Conservation (phyloP, 495 filamentous ascomycete species). For the Bacidia gigantensis region DNA sequence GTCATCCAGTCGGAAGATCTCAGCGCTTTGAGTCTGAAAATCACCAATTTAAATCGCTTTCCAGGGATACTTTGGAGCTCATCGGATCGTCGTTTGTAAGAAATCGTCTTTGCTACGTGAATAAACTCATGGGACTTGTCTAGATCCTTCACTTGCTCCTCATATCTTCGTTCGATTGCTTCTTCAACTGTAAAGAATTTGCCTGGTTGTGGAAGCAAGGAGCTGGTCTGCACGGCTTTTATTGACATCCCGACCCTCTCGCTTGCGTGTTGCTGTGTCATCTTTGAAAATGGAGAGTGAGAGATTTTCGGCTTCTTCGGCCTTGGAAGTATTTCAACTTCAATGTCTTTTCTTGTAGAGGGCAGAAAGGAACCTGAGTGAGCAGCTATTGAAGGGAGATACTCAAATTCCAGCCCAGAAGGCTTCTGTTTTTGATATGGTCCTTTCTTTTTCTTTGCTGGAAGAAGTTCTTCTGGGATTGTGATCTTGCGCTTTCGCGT, state of each 20-base stretch:
- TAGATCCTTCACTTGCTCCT: conserved; percentile 9
- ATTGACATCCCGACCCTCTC: too few relatives aligned
- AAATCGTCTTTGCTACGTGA: conserved; percentile 6
- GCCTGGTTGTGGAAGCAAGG: too few relatives aligned
- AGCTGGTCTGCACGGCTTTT: too few relatives aligned
- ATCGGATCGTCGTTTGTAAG: conserved; percentile 1
- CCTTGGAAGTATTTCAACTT: too few relatives aligned
- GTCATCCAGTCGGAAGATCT: background rate
- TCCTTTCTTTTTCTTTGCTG: background rate
- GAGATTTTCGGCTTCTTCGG: too few relatives aligned
- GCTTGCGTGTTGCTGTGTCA: too few relatives aligned
- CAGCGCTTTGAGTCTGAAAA: background rate
- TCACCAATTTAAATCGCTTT: background rate
- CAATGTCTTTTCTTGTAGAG: background rate
- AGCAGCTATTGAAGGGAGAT: conserved; percentile 9
- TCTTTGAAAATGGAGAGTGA: too few relatives aligned
- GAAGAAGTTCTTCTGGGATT: background rate
- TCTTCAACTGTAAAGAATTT: background rate
- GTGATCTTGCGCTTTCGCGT: background rate
- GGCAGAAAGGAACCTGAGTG: conserved; percentile 1
- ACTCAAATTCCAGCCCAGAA: background rate
- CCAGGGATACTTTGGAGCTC: conserved; percentile 5
- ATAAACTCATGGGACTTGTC: conserved; percentile 1
- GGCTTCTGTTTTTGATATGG: background rate
- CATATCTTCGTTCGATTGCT: conserved; percentile 5